Base-by-base conservation (phyloP, 2,329 filamentous ascomycete species). In the Drechmeria coniospora region DNA sequence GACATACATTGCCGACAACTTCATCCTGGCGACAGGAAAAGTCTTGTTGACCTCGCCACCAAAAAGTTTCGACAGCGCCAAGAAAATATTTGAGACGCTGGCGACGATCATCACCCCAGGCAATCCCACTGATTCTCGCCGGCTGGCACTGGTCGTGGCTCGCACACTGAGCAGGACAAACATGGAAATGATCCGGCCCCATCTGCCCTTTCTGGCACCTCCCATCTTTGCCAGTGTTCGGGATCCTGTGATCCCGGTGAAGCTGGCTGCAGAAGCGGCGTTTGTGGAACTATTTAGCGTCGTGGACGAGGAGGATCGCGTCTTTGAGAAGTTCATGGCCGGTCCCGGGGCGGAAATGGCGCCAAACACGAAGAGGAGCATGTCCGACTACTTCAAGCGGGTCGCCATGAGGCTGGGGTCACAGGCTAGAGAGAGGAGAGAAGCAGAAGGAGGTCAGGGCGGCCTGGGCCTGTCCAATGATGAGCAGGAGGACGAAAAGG, bases 301-400 rank as follows among this genome's bases (percentile, higher is more conserved):
- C 2, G 82, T 86, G 1, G 82, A 93, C 24, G 78, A 86, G 36
- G 90, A 94, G 47, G 67, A 64, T 33, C 75, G 71, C 36, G 73
- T 94, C 13, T 95, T 94, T 50, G 86, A 94, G 42, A 86, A 86
- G 56, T 95, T 84, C 54, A 75, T 94, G 60, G 63, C 69, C 8
- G 73, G 74, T 0, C 63, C 75, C 1, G 71, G 68, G 5, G 68
- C 69, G 27, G 68, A 72, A 3, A 54, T 94, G 33, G 64, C 74
- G 7, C 56, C 80, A 1, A 77, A 71, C 22, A 74, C 74, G 12
- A 90, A 92, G 65, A 69, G 87, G 41, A 84, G 78, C 50, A 94
- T 98, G 79, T 69, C 76, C 33, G 90, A 98, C 51, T 98, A 98
- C 58, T 95, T 95, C 60, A 93, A 93, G 65, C 67, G 90, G 23